A percentile compares a stretch with the other conserved stretches of the same genome.
These are phyloP conservation scores for Chytridium lagenaria DNA, from an alignment of 371 early-diverging fungal genomes.

Conservation along the genomic window DNA sequence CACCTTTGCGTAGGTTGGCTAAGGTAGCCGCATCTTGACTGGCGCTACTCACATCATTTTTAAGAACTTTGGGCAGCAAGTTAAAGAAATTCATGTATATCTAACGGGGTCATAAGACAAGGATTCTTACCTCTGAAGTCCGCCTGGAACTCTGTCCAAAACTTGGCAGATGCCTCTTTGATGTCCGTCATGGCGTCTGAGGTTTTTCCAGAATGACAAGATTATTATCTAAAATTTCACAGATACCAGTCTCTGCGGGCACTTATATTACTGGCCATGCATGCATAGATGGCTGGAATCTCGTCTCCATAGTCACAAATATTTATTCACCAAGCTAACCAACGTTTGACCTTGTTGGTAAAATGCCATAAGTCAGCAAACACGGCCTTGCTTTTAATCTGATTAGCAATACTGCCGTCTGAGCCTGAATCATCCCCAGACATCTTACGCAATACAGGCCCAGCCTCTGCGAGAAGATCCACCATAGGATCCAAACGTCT, in stretches of 20 bases:
- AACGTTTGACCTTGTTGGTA: background rate
- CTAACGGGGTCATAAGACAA: background rate
- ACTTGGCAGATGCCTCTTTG: slow-evolving; percentile 12
- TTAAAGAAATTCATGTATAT: background rate
- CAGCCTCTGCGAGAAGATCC: slow-evolving; percentile 83
- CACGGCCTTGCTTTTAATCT: background rate
- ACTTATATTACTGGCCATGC: too few species aligned
- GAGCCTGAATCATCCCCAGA: background rate
- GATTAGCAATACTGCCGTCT: background rate
- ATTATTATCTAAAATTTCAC: too few species aligned
- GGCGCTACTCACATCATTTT: background rate
- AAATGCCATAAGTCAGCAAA: background rate
- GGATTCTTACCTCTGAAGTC: slow-evolving; percentile 9
- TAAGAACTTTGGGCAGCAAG: background rate
- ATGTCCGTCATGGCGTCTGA: too few species aligned
- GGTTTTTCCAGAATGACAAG: too few species aligned
- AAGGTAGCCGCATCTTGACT: background rate
- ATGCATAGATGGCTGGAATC: too few species aligned
- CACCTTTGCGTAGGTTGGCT: background rate
- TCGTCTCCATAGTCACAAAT: too few species aligned
- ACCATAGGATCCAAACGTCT: slow-evolving; percentile 87
- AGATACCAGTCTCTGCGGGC: too few species aligned
- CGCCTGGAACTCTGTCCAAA: slow-evolving; percentile 17
- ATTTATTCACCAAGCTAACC: too few species aligned
- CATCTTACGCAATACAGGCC: slow-evolving; percentile 59